Percentiles rank a stretch among this genome's conserved stretches.
These are phyloP conservation scores for Saccharomyces uvarum DNA, from an alignment of 1,139 yeast species.

Conservation along the genomic window DNA sequence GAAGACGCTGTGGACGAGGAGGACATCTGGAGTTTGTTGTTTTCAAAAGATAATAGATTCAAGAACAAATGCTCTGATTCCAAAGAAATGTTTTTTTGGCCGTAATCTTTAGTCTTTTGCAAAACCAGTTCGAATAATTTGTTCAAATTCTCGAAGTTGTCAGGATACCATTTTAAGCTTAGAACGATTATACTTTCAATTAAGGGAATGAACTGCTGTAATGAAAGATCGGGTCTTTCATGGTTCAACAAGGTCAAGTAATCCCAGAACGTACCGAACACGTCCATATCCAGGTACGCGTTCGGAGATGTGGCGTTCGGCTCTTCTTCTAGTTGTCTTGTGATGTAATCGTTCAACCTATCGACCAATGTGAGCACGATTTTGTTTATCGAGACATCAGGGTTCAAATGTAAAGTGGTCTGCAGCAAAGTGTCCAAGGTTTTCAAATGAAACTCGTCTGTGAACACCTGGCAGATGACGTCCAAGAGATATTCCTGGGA, in stretches of 20 bases:
- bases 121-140: constrained; percentile 52
- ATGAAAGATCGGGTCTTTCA: constrained; percentile 54
- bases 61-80: constrained; percentile 18
- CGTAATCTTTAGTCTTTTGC: constrained; percentile 38
- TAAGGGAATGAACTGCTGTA: constrained; percentile 57
- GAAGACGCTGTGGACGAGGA: neutral
- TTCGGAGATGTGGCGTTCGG: constrained; percentile 5
- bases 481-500: constrained; percentile 90
- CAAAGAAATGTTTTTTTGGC: constrained; percentile 14
- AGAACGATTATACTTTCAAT: constrained; percentile 59
- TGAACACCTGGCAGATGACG: constrained; percentile 87
- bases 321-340: constrained; percentile 32
- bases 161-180: constrained; percentile 61
- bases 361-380: constrained; percentile 65
- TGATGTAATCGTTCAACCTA: constrained; percentile 56
- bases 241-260: constrained; percentile 51
- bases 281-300: constrained; percentile 17
- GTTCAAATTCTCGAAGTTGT: constrained; percentile 53
- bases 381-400: constrained; percentile 58
- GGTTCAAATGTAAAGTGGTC: constrained; percentile 61
- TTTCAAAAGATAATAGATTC: constrained; percentile 17
- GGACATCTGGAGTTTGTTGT: constrained; percentile 3
- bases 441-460: constrained; percentile 79
- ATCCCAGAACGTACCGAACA: constrained; percentile 58
- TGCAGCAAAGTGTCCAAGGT: constrained; percentile 63